Percentiles rank a stretch among this genome's conserved stretches.
These are phyloP conservation scores for Torrubiella hemipterigena DNA, from an alignment of 2,329 filamentous ascomycete species.

Conservation along the genomic window DNA sequence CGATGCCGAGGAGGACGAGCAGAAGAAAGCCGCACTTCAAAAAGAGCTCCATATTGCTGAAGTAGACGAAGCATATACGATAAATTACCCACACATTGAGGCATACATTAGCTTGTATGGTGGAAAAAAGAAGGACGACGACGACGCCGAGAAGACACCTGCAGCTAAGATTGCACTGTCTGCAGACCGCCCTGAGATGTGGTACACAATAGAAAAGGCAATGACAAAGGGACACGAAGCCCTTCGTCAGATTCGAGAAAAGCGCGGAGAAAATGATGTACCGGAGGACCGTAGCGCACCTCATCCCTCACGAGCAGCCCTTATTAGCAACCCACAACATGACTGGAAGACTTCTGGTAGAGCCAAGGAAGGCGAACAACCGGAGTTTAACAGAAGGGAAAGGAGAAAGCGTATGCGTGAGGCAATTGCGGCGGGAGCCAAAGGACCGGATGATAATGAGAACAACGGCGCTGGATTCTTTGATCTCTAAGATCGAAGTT, in stretches of 20 bases:
- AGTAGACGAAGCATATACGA: constrained; percentile 65
- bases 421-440: constrained; percentile 14
- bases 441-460: constrained; percentile 28
- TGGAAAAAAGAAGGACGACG: constrained; percentile 24
- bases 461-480: constrained; percentile 49
- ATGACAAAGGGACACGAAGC: constrained; percentile 42
- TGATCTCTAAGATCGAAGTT: too few relatives aligned
- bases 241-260: constrained; percentile 44
- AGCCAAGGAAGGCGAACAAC: constrained; percentile 12
- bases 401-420: constrained; percentile 22
- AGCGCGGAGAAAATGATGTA: constrained; percentile 18
- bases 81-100: constrained; percentile 59
- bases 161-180: constrained; percentile 29
- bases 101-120: constrained; percentile 56
- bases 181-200: constrained; percentile 47
- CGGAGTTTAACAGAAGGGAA: constrained; percentile 22
- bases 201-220: constrained; percentile 53
- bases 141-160: constrained; percentile 20
- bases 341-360: constrained; percentile 12
- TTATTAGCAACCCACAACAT: constrained; percentile 9
- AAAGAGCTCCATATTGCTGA: constrained; percentile 54
- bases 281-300: constrained; percentile 1
- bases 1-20: constrained; percentile 33
- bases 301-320: constrained; percentile 4
- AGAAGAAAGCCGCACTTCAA: constrained; percentile 39